Percentiles rank a stretch among this genome's conserved stretches.
phyloP scores from a whole-genome alignment of 2,329 filamentous ascomycete species.

The Fusarium chaquense region DNA sequence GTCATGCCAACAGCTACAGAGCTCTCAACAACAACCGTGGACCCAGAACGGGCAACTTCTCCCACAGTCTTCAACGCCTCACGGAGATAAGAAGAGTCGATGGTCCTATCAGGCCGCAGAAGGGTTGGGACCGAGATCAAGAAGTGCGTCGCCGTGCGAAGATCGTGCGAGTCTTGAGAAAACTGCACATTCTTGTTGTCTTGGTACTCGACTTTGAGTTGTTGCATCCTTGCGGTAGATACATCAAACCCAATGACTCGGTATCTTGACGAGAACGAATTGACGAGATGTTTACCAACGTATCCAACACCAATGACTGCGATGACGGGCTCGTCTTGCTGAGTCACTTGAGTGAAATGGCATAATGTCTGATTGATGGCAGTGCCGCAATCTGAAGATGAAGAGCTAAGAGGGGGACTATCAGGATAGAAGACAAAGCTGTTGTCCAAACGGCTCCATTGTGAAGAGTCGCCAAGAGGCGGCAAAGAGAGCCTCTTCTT shows the following conservation, averaged over 20 bases:
- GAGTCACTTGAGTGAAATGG: not conserved
- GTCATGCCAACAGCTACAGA: conserved; percentile 67
- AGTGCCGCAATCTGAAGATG: conserved; percentile 6
- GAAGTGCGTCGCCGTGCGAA: conserved; percentile 61
- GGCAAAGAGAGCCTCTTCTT: not conserved
- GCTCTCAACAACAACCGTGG: conserved; percentile 63
- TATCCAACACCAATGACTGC: conserved; percentile 66
- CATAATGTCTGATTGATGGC: not conserved
- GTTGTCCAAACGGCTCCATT: conserved; percentile 19
- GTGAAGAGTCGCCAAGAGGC: conserved; percentile 9
- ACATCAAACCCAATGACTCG: conserved; percentile 62
- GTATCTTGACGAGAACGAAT: conserved; percentile 56
- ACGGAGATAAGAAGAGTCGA: conserved; percentile 60
- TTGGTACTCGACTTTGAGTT: conserved; percentile 48
- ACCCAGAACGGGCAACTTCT: conserved; percentile 56
- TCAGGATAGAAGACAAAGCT: conserved; percentile 23
- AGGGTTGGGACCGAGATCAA: conserved; percentile 65
- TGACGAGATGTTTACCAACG: conserved; percentile 61
- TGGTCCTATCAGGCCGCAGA: conserved; percentile 57
- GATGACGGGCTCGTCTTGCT: conserved; percentile 50
- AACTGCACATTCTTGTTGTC: conserved; percentile 38
- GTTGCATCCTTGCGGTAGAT: conserved; percentile 52
- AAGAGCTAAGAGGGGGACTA: conserved; percentile 25
- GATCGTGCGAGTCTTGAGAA: conserved; percentile 52
- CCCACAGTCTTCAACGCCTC: conserved; percentile 59